Conservation (phyloP, 2,329 filamentous ascomycete species). For the Aureobasidium sp. region DNA sequence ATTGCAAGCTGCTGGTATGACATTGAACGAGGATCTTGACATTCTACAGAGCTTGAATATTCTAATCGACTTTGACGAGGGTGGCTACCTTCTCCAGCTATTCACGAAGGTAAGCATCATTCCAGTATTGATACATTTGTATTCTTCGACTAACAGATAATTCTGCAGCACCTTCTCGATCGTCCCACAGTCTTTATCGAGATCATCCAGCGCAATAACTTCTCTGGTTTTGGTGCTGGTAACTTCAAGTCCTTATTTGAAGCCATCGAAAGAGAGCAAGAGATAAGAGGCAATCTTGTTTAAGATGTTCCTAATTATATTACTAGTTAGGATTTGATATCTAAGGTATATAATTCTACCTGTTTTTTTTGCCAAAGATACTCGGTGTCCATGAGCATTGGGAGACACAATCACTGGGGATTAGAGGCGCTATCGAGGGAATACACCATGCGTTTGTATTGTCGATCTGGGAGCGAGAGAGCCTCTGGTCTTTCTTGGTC, state of each 20-base stretch:
- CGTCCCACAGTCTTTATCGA: slow-evolving; percentile 92
- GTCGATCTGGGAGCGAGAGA: too few relatives aligned
- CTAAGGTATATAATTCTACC: too few relatives aligned
- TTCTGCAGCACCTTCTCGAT: slow-evolving; percentile 74
- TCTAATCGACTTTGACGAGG: slow-evolving; percentile 90
- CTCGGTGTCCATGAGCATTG: too few relatives aligned
- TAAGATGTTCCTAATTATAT: too few relatives aligned
- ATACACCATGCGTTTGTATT: too few relatives aligned
- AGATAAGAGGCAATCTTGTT: slow-evolving; percentile 67
- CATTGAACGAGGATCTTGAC: slow-evolving; percentile 71
- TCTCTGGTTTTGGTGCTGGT: slow-evolving; percentile 86
- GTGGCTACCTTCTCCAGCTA: slow-evolving; percentile 67
- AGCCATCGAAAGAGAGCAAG: slow-evolving; percentile 91
- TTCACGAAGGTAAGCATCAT: slow-evolving; percentile 43
- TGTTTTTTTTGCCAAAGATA: too few relatives aligned
- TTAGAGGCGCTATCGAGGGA: too few relatives aligned
- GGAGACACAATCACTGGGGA: too few relatives aligned
- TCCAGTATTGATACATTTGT: too few relatives aligned
- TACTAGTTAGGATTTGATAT: too few relatives aligned
- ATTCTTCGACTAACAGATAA: neutral
- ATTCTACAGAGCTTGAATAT: slow-evolving; percentile 72
- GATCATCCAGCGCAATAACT: slow-evolving; percentile 88
- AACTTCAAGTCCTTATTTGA: slow-evolving; percentile 96
- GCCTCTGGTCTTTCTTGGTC: too few relatives aligned
- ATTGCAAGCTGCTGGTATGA: slow-evolving; percentile 55